Conservation (phyloP, 441 rosid genomes). For the Pelargonium cotyledonis region DNA sequence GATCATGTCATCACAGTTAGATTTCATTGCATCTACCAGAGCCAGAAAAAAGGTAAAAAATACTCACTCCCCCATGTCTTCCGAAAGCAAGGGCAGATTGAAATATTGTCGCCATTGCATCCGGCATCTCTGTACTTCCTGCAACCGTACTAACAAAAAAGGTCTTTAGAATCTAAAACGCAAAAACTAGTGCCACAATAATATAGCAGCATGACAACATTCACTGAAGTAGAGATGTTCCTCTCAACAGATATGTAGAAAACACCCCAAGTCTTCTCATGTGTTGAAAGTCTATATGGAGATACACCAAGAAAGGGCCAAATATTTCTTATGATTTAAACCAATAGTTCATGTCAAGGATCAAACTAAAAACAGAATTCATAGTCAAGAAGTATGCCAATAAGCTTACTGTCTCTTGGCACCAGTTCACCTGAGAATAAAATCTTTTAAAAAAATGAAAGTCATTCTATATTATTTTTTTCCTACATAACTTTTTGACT, state of each 20-base stretch:
- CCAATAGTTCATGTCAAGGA: too few relatives aligned
- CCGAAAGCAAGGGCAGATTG: conserved; percentile 83
- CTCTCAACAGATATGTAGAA: not conserved
- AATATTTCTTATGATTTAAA: too few relatives aligned
- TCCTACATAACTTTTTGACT: not conserved
- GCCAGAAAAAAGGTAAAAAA: not conserved
- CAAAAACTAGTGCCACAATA: not conserved
- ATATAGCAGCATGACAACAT: not conserved
- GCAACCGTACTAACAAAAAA: conserved; percentile 17
- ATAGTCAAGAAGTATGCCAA: too few relatives aligned
- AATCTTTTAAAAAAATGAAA: not conserved
- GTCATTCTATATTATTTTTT: not conserved
- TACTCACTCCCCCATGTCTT: conserved; percentile 69
- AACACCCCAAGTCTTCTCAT: too few relatives aligned
- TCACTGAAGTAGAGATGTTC: not conserved
- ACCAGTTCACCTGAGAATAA: not conserved
- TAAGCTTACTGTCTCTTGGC: too few relatives aligned
- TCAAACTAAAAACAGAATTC: too few relatives aligned
- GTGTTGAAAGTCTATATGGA: too few relatives aligned
- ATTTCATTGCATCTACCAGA: not conserved
- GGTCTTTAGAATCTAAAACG: not conserved
- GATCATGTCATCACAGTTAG: too few relatives aligned
- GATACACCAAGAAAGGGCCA: too few relatives aligned
- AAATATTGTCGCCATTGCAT: conserved; percentile 90
- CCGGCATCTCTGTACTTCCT: conserved; percentile 81